Evolutionary conservation across 2,329 filamentous ascomycete genomes (phyloP), one percentile per base, ranked within the genome.

Genomic region (Claviceps sp.): DNA sequence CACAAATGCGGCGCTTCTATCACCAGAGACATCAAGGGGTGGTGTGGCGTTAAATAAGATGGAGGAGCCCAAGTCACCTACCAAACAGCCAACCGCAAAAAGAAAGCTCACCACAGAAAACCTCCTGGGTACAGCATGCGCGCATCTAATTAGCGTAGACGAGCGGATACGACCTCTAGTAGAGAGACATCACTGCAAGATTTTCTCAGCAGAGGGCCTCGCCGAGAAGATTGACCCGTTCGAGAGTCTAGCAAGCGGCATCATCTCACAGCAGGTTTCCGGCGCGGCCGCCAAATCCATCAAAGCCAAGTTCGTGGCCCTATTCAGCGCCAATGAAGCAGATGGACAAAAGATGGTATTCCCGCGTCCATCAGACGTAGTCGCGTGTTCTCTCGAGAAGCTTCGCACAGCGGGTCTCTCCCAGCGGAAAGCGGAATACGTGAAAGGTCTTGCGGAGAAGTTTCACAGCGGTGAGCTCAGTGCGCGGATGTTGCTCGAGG

Each of bases 181-280:
- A 47, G 82, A 86, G 52, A 78, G 80, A 52, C 77, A 95, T 62
- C 79, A 78, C 54, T 97, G 91, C 66, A 76, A 75, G 51, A 70
- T 93, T 16, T 97, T 97, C 68, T 86, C 83, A 1, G 78, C 88
- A 0, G 83, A 85, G 56, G 88, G 89, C 0, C 71, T 97, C n/a
- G 80, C 83, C 29, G 88, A 96, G 66, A 75, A 80, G 56, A 80
- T 96, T 54, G 88, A 97, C 67, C 93, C 93, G 0, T 98, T 96
- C 62, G 83, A 85, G 59, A 83, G 80, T 52, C 75, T 98, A 37
- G 78, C 80, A 40, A 90, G 85, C 66, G 86, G 89, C 49, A 96
- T 98, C 63, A 95, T 97, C 60, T 89, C 88, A 50, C 93, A 97
- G 69, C 93, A 98, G 71, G 91, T 98, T 20, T 95, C 89, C 1